Conservation (phyloP, 2,329 filamentous ascomycete genomes). For the Cucurbitaria berberidis region DNA sequence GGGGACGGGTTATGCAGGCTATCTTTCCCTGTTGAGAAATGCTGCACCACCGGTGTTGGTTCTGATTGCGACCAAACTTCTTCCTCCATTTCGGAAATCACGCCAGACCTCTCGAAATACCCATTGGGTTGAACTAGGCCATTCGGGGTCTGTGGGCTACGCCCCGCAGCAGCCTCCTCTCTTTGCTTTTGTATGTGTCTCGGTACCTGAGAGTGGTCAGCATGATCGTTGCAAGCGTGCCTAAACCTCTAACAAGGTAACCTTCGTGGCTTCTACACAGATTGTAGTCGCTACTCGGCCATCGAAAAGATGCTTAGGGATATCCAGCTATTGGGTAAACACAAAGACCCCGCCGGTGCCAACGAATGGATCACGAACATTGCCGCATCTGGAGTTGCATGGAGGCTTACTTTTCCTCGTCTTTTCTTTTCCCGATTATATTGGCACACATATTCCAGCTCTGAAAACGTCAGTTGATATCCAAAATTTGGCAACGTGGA, state of each 20-base stretch:
- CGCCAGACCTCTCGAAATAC: conserved; percentile 35
- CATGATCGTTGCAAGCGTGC: background rate
- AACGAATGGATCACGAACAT: background rate
- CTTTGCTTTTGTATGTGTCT: conserved; percentile 48
- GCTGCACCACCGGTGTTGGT: conserved; percentile 43
- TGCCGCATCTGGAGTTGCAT: background rate
- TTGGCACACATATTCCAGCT: conserved; percentile 87
- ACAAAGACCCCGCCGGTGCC: background rate
- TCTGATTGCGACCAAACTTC: conserved; percentile 47
- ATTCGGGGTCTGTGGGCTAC: conserved; percentile 35
- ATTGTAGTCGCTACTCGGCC: too few species aligned
- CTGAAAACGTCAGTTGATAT: conserved; percentile 53
- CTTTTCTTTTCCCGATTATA: conserved; percentile 93
- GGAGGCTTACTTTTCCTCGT: conserved; percentile 83
- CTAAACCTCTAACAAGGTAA: too few species aligned
- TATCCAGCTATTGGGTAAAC: too few species aligned
- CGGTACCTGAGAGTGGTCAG: conserved; percentile 38
- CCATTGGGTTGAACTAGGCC: conserved; percentile 30
- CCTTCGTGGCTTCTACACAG: too few species aligned
- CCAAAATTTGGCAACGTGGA: conserved; percentile 20
- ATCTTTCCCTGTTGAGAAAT: conserved; percentile 36
- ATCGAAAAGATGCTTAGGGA: too few species aligned
- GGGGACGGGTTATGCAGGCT: conserved; percentile 33
- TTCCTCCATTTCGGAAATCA: conserved; percentile 45
- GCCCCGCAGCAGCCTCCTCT: conserved; percentile 40